Percentiles rank a stretch among this genome's conserved stretches.
Evolutionary conservation across 768 basidiomycete species (phyloP).

Genomic region (Leccinum rimulosum): DNA sequence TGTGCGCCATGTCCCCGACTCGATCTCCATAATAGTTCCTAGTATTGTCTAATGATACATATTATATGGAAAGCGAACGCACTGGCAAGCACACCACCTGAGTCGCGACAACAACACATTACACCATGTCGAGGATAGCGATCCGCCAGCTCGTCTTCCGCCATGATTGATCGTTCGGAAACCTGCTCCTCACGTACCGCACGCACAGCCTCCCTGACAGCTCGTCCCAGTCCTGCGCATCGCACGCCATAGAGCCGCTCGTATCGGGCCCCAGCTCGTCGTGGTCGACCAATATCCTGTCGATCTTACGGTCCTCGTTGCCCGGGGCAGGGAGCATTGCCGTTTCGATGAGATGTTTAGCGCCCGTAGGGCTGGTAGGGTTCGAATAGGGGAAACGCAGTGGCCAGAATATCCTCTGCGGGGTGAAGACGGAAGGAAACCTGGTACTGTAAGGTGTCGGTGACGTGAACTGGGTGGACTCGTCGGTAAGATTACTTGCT

Average conservation of each 20-base stretch:
- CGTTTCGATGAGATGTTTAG: slow-evolving; percentile 23
- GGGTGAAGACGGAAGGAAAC: slow-evolving; percentile 22
- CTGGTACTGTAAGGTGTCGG: slow-evolving; percentile 16
- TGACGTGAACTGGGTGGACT: slow-evolving; percentile 18
- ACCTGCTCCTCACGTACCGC: slow-evolving; percentile 21
- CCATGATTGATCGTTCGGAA: slow-evolving; percentile 24
- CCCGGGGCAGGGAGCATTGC: slow-evolving; percentile 19
- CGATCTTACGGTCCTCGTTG: slow-evolving; percentile 15
- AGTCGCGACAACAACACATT: not conserved
- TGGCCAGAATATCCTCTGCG: slow-evolving; percentile 32
- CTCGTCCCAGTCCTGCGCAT: slow-evolving; percentile 34
- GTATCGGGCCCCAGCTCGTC: slow-evolving; percentile 14
- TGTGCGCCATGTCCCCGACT: too few relatives aligned
- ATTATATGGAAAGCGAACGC: not conserved
- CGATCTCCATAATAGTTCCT: too few relatives aligned
- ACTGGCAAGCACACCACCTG: not conserved
- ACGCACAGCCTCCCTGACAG: slow-evolving; percentile 29
- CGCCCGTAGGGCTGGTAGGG: not conserved
- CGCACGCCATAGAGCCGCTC: slow-evolving; percentile 12
- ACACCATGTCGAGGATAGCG: slow-evolving; percentile 27
- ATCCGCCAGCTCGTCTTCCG: slow-evolving; percentile 22
- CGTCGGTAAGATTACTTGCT: not conserved
- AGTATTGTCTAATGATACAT: not conserved
- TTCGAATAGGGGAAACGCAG: slow-evolving; percentile 13
- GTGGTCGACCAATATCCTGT: slow-evolving; percentile 23